These are phyloP conservation scores for Lathyrus sativus DNA, from an alignment of 306 rosid genomes.

Conservation along the genomic window DNA sequence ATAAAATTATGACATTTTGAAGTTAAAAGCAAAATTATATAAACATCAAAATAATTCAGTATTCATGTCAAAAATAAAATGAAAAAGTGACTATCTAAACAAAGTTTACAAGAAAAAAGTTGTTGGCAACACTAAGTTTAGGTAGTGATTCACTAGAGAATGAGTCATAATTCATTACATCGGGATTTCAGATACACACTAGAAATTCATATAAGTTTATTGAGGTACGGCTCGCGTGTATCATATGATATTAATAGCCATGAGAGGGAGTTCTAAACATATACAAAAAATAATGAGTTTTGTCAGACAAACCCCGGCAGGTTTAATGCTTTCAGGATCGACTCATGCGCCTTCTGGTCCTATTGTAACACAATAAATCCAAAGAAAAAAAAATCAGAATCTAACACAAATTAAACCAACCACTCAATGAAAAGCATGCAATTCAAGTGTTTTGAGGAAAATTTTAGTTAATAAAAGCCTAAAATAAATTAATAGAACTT, in stretches of 20 bases:
- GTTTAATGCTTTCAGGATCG: conserved; percentile 80
- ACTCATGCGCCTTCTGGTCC: conserved; percentile 89
- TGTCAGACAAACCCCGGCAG: conserved; percentile 61
- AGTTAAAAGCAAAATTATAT: too few relatives aligned
- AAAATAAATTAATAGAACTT: conserved; percentile 13
- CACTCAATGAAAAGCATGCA: conserved; percentile 17
- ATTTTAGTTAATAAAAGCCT: neutral
- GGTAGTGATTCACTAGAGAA: neutral
- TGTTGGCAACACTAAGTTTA: neutral
- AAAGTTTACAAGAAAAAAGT: neutral
- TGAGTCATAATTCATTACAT: neutral
- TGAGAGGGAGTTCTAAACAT: conserved; percentile 4
- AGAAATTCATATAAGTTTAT: neutral
- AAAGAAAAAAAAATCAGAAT: conserved; percentile 40
- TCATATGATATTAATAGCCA: neutral
- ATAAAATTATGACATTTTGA: too few relatives aligned
- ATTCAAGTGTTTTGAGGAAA: conserved; percentile 18
- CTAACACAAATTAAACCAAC: conserved; percentile 27
- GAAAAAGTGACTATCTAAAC: neutral
- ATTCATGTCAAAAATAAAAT: neutral
- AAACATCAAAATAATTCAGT: neutral
- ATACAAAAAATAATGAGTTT: conserved; percentile 44
- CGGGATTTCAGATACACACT: neutral
- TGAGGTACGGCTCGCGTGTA: neutral
- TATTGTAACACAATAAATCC: conserved; percentile 42